phyloP scores from a whole-genome alignment of 148 eudicot genomes.

The Vaccinium darrowii region DNA sequence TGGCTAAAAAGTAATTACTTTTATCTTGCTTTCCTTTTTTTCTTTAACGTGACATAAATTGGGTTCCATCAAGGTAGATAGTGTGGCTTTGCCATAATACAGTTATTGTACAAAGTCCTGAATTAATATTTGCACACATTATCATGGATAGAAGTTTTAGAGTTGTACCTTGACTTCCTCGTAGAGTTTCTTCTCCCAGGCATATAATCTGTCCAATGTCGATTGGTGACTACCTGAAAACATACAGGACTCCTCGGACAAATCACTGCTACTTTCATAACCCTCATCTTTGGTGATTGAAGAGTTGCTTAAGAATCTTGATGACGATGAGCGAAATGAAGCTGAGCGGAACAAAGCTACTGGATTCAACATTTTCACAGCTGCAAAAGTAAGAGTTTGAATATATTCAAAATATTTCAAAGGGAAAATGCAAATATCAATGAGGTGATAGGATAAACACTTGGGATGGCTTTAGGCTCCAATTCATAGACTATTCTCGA shows the following conservation, averaged over 20 bases:
- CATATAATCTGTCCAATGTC: constrained; percentile 75
- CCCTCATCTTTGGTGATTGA: constrained; percentile 68
- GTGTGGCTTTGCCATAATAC: background rate
- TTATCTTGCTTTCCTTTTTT: background rate
- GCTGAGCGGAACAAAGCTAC: constrained; percentile 81
- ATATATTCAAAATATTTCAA: background rate
- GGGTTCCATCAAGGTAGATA: background rate
- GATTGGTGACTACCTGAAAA: constrained; percentile 82
- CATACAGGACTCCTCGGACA: constrained; percentile 66
- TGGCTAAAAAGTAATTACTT: background rate
- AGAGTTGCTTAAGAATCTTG: constrained; percentile 59
- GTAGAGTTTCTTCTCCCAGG: constrained; percentile 97
- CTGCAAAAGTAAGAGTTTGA: constrained; percentile 38
- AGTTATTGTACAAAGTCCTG: background rate
- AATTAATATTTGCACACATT: background rate
- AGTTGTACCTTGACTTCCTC: constrained; percentile 90
- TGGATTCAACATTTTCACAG: constrained; percentile 84
- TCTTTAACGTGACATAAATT: background rate
- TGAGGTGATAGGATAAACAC: background rate
- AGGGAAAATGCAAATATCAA: background rate
- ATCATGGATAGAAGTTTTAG: constrained; percentile 8
- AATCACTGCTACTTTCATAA: constrained; percentile 59
- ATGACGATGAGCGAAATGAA: constrained; percentile 85
- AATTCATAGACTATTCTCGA: background rate
- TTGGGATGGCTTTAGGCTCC: background rate